Evolutionary conservation across 108 stramenopile species (phyloP).

Genomic region (Fragilariopsis cylindrus): DNA sequence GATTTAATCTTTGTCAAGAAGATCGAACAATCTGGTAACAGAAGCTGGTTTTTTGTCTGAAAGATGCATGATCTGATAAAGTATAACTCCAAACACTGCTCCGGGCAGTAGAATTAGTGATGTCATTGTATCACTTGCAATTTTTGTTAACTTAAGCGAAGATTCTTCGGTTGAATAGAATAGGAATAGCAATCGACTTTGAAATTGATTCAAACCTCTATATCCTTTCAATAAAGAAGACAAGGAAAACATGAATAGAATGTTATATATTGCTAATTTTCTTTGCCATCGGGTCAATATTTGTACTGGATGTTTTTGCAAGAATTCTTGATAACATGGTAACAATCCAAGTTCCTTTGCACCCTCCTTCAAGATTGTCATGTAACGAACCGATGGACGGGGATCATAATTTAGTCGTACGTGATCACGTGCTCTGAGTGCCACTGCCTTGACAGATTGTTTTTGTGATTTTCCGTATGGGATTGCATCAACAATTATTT

Average conservation of each 20-base stretch:
- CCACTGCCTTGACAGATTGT: conserved; percentile 47
- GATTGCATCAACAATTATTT: conserved; percentile 35
- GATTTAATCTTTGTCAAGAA: conserved; percentile 4
- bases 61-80: neutral
- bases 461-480: conserved; percentile 32
- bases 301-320: conserved; percentile 46
- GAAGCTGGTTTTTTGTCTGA: conserved; percentile 12
- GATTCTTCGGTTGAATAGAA: conserved; percentile 28
- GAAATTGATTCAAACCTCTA: conserved; percentile 20
- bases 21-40: conserved; percentile 1
- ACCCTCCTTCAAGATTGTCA: conserved; percentile 50
- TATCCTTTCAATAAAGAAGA: conserved; percentile 1
- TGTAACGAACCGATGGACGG: conserved; percentile 47
- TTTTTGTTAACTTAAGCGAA: neutral
- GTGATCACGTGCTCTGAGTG: conserved; percentile 42
- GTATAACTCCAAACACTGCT: conserved; percentile 26
- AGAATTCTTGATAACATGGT: conserved; percentile 48
- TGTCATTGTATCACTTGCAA: conserved; percentile 19
- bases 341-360: conserved; percentile 48
- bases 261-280: conserved; percentile 32
- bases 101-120: conserved; percentile 35
- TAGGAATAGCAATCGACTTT: conserved; percentile 34
- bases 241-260: conserved; percentile 29
- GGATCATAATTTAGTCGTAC: conserved; percentile 46
- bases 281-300: conserved; percentile 23